Evolutionary conservation across 2,329 filamentous ascomycete genomes (phyloP).

Genomic region (Stagonosporopsis vannaccii): DNA sequence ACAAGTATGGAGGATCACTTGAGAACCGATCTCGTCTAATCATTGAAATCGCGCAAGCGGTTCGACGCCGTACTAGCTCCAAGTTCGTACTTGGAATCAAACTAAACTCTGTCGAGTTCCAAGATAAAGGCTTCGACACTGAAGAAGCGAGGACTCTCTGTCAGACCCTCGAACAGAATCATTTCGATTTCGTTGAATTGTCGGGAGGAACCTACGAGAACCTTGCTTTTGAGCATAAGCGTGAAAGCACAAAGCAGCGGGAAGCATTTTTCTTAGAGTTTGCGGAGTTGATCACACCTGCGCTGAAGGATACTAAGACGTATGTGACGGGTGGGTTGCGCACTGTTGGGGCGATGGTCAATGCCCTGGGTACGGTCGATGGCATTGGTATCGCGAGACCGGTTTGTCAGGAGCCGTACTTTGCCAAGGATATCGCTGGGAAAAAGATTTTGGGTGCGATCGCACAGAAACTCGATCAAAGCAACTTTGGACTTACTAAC

Average conservation of each 20-base stretch:
- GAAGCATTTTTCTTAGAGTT: slow-evolving; percentile 69
- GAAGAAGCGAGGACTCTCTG: slow-evolving; percentile 60
- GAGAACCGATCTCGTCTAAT: slow-evolving; percentile 53
- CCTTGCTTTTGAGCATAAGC: slow-evolving; percentile 59
- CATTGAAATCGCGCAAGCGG: slow-evolving; percentile 50
- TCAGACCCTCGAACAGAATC: slow-evolving; percentile 57
- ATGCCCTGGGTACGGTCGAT: slow-evolving; percentile 63
- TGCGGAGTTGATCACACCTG: slow-evolving; percentile 60
- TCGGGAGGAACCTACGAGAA: slow-evolving; percentile 67
- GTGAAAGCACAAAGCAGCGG: slow-evolving; percentile 62
- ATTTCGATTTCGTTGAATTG: slow-evolving; percentile 66
- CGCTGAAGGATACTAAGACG: slow-evolving; percentile 63
- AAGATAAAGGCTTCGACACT: slow-evolving; percentile 59
- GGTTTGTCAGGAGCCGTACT: slow-evolving; percentile 57
- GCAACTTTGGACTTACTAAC: slow-evolving; percentile 60
- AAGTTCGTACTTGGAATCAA: slow-evolving; percentile 62
- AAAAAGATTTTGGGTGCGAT: slow-evolving; percentile 57
- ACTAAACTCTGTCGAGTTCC: slow-evolving; percentile 64
- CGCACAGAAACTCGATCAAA: slow-evolving; percentile 51
- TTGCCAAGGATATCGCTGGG: slow-evolving; percentile 33
- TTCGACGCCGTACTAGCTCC: slow-evolving; percentile 44
- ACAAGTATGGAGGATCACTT: slow-evolving; percentile 53
- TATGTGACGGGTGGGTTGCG: slow-evolving; percentile 68
- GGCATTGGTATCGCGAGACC: slow-evolving; percentile 67
- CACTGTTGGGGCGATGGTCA: slow-evolving; percentile 63